These are phyloP conservation scores for Malassezia caprae DNA, from an alignment of 1,284 basidiomycete genomes.

Conservation along the genomic window DNA sequence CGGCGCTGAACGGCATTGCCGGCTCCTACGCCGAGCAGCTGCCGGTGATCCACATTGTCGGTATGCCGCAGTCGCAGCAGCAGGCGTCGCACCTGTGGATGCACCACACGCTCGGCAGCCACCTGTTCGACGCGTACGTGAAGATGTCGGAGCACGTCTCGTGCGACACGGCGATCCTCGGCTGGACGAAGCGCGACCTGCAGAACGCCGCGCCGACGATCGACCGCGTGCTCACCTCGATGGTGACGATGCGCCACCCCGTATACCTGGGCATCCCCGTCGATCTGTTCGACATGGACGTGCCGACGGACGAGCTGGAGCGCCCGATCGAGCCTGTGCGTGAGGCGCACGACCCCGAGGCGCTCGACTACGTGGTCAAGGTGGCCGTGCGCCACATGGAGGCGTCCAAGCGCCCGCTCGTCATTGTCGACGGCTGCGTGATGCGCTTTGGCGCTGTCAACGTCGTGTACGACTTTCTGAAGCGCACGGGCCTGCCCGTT, in stretches of 20 bases:
- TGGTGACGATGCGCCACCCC: conserved; percentile 64
- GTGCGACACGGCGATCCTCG: conserved; percentile 55
- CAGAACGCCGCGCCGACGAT: conserved; percentile 50
- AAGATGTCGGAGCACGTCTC: conserved; percentile 69
- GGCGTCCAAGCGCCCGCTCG: conserved; percentile 60
- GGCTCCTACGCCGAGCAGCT: conserved; percentile 66
- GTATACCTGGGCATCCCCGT: conserved; percentile 81
- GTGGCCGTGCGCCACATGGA: conserved; percentile 49
- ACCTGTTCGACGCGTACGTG: conserved; percentile 61
- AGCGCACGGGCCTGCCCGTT: conserved; percentile 54
- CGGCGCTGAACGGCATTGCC: conserved; percentile 52
- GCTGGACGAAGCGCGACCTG: conserved; percentile 1
- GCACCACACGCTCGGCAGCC: conserved; percentile 49
- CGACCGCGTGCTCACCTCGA: conserved; percentile 67
- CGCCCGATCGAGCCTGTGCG: conserved; percentile 50
- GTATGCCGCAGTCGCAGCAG: conserved; percentile 66
- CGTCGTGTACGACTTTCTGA: conserved; percentile 62
- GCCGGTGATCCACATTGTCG: conserved; percentile 82
- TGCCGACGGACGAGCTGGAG: conserved; percentile 60
- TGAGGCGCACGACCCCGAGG: conserved; percentile 54
- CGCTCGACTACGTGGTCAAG: conserved; percentile 63
- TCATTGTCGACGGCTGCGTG: conserved; percentile 80
- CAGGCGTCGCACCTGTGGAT: conserved; percentile 53
- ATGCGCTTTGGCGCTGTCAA: conserved; percentile 65
- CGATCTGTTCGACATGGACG: conserved; percentile 64